These are phyloP conservation scores for Cylindrotheca fusiformis DNA, from an alignment of 108 stramenopile species.

Conservation along the genomic window DNA sequence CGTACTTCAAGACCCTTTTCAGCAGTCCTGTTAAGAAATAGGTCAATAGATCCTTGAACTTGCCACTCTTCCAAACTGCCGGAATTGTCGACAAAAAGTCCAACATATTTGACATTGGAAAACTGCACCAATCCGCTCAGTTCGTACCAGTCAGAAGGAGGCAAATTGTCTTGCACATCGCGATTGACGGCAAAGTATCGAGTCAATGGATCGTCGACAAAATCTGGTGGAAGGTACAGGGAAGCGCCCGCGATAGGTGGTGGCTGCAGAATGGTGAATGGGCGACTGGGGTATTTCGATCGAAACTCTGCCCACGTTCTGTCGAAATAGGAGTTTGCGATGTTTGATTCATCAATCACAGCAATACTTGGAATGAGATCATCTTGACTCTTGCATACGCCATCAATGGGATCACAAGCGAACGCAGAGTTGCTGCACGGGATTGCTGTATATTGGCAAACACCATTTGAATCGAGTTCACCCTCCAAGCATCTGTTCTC, in stretches of 20 bases:
- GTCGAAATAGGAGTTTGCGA: neutral
- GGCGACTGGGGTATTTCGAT: neutral
- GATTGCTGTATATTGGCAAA: neutral
- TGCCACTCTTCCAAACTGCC: neutral
- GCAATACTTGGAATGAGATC: neutral
- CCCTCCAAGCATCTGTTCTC: neutral
- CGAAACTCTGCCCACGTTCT: neutral
- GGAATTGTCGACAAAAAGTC: neutral
- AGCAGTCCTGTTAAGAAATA: neutral
- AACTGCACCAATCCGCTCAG: neutral
- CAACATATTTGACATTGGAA: neutral
- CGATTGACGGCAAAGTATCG: neutral
- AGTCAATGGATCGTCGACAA: neutral
- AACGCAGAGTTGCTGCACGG: neutral
- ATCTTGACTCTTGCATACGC: neutral
- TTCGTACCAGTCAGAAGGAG: neutral
- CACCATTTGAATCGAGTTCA: neutral
- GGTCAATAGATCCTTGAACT: neutral
- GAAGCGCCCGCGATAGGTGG: neutral
- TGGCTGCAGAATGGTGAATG: neutral
- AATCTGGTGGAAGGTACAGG: neutral
- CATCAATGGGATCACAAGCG: neutral
- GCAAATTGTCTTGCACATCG: neutral
- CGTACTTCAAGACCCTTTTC: neutral
- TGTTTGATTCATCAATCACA: neutral